A percentile compares a stretch with the other conserved stretches of the same genome.
These are phyloP conservation scores for Diaporthe ampelina DNA, from an alignment of 2,329 filamentous ascomycete genomes.

Conservation along the genomic window DNA sequence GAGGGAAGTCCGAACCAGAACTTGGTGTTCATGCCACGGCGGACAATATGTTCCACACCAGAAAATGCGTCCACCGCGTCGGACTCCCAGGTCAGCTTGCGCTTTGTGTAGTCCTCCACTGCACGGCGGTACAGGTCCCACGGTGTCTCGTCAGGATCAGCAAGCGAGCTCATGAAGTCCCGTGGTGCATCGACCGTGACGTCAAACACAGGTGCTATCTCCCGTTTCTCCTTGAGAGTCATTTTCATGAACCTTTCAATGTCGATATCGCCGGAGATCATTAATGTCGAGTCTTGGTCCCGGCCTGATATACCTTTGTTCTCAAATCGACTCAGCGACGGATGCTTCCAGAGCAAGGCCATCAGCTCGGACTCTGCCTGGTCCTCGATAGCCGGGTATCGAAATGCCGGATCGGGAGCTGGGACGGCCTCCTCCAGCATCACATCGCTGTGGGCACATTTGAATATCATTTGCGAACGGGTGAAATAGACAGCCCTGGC, in stretches of 20 bases:
- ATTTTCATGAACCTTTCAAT: not conserved
- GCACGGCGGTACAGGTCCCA: slow-evolving; percentile 18
- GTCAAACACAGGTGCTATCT: not conserved
- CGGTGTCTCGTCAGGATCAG: not conserved
- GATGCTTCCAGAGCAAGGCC: not conserved
- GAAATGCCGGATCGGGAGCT: not conserved
- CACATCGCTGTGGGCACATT: not conserved
- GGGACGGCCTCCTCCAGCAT: not conserved
- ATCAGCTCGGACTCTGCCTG: not conserved
- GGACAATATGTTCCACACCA: slow-evolving; percentile 4
- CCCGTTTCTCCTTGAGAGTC: not conserved
- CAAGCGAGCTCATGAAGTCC: slow-evolving; percentile 9
- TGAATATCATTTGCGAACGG: not conserved
- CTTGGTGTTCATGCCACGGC: slow-evolving; percentile 1
- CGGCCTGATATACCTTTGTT: not conserved
- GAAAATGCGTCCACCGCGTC: not conserved
- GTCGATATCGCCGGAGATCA: not conserved
- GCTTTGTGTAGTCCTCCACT: slow-evolving; percentile 7
- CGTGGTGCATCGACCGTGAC: not conserved
- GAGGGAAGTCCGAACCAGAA: slow-evolving; percentile 1
- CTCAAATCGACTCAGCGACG: not conserved
- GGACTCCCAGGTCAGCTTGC: not conserved
- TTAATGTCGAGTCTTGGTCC: not conserved
- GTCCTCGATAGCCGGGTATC: not conserved
- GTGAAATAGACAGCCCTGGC: not conserved